A percentile compares a stretch with the other conserved stretches of the same genome.
phyloP scores from a whole-genome alignment of 1,284 basidiomycete species.

The Melanopsichium pennsylvanicum region DNA sequence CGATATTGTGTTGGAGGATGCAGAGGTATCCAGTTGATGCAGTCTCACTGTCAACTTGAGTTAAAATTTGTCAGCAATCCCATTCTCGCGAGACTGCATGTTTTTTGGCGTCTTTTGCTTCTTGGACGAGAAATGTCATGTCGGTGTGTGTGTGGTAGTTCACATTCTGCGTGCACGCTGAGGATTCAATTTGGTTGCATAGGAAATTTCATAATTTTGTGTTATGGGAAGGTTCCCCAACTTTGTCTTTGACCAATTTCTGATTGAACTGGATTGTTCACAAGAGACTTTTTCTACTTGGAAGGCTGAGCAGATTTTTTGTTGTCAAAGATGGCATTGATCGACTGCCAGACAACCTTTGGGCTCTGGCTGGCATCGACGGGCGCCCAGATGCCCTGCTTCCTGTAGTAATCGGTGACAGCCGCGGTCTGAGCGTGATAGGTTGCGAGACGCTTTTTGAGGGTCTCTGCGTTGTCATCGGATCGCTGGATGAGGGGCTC shows the following conservation, averaged over 20 bases:
- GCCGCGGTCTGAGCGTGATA: constrained; percentile 94
- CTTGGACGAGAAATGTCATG: no score
- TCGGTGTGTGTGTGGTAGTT: no score
- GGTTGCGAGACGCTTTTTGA: constrained; percentile 83
- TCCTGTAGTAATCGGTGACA: constrained; percentile 96
- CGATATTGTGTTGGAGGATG: constrained; percentile 28
- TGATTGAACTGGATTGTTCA: neutral
- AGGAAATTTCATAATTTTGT: no score
- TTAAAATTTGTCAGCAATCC: no score
- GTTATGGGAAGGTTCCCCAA: no score
- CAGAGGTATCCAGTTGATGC: constrained; percentile 5
- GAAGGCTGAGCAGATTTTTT: constrained; percentile 12
- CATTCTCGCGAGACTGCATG: no score
- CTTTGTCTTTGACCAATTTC: neutral
- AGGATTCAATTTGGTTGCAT: no score
- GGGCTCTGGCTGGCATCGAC: constrained; percentile 94
- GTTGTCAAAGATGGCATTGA: constrained; percentile 68
- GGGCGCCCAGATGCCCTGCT: constrained; percentile 74
- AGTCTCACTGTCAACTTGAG: no score
- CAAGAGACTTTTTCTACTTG: constrained; percentile 10
- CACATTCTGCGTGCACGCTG: no score
- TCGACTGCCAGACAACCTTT: constrained; percentile 85
- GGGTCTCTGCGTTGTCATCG: constrained; percentile 75
- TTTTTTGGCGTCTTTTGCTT: no score
- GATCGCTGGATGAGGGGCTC: constrained; percentile 78